Base-by-base conservation (phyloP, 331 rosid species). In the Malus hybrid region DNA sequence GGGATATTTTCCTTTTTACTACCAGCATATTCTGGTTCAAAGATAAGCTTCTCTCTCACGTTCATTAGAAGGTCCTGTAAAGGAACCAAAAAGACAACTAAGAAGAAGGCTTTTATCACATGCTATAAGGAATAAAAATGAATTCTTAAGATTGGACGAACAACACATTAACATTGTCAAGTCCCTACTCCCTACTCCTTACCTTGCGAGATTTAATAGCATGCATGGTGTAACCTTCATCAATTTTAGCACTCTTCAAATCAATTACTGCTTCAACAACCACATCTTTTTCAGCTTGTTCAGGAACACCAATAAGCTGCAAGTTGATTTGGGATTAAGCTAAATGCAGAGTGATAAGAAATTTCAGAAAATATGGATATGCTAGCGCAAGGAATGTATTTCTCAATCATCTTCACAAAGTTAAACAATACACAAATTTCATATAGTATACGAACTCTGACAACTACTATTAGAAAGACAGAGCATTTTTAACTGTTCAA, bases 221-320 rank as follows among this genome's bases (percentile, higher is more conserved):
- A 74, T 85, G 90, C 84, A 70, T 65, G 76, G 88, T 83, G 81
- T 92, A 94, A 75, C 99, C 99, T 76, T 94, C 97, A 74, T 94
- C 93, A 79, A 92, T 87, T 79, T 94, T 92, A 54, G 87, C 86
- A 46, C 62, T 90, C 77, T 82, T 90, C 80, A 94, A 83, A 81
- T 83, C 75, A 96, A 87, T 86, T 44, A 90, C 91, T 1, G 96
- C 84, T 83, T 90, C 92, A 65, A 90, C 92, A 79, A 94, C 87
- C 86, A 90, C 93, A 90, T 94, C 99, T 85, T 94, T 94, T 85
- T 90, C 97, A 69, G 97, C 91, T 78, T 76, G 84, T 74, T 87
- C 86, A 36, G 95, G 86, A 79, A 90, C 90, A 52, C 99, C 99
- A 65, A 94, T 85, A 69, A 92, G 92, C 99, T 94, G 90, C 85